Percentiles rank a stretch among this genome's conserved stretches.
phyloP scores from a whole-genome alignment of 1,284 basidiomycete genomes.

The Tremellales sp. region DNA sequence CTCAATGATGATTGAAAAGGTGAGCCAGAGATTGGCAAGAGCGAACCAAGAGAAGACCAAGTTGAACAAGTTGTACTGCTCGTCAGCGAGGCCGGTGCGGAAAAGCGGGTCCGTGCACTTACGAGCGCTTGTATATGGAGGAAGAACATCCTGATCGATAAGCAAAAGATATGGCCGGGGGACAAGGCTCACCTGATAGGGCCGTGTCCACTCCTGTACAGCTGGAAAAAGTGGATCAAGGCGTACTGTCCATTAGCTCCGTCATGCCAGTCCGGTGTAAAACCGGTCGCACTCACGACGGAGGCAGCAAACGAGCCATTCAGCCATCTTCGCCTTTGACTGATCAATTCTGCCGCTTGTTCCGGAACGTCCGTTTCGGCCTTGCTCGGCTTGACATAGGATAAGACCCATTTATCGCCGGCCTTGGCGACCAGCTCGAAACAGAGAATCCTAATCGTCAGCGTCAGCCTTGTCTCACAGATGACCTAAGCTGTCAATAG shows the following conservation, averaged over 20 bases:
- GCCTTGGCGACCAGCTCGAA: conserved; percentile 94
- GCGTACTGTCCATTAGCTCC: conserved; percentile 61
- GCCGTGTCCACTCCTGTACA: conserved; percentile 80
- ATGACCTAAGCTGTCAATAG: neutral
- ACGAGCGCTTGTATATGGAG: conserved; percentile 88
- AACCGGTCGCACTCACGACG: conserved; percentile 59
- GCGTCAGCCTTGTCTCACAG: neutral
- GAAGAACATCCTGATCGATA: conserved; percentile 70
- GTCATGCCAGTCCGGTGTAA: too few species aligned
- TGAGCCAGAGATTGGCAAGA: conserved; percentile 89
- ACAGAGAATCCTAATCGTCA: conserved; percentile 65
- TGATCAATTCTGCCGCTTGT: conserved; percentile 82
- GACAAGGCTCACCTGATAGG: conserved; percentile 55
- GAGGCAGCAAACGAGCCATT: conserved; percentile 97
- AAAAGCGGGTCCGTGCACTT: conserved; percentile 36
- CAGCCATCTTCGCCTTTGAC: conserved; percentile 88
- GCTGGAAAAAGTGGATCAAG: conserved; percentile 86
- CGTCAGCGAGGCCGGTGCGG: neutral
- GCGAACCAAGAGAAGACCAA: conserved; percentile 88
- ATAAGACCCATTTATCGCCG: conserved; percentile 78
- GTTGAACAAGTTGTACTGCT: conserved; percentile 69
- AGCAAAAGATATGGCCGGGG: too few species aligned
- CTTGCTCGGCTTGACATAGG: conserved; percentile 92
- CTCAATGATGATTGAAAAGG: conserved; percentile 93
- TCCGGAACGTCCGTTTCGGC: conserved; percentile 66